These are phyloP conservation scores for Penicillium ucsense DNA, from an alignment of 495 filamentous ascomycete genomes.

Conservation along the genomic window DNA sequence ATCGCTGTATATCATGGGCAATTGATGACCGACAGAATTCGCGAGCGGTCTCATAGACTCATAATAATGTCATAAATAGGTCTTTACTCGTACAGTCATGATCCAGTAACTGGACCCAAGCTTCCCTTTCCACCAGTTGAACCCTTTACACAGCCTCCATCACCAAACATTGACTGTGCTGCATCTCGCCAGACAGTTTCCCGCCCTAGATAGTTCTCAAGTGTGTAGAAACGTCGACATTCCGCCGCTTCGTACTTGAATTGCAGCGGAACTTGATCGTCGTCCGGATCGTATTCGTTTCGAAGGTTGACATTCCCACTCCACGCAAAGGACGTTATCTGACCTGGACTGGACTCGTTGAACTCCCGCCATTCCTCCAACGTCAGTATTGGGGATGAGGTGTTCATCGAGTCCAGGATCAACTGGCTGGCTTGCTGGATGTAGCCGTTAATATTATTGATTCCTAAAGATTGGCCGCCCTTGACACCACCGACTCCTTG, in stretches of 20 bases:
- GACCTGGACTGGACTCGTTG: constrained; percentile 16
- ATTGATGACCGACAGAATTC: too few relatives aligned
- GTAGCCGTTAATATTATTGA: constrained; percentile 24
- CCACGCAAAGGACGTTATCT: constrained; percentile 10
- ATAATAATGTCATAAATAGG: too few relatives aligned
- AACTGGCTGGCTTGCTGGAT: constrained; percentile 16
- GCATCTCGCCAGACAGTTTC: constrained; percentile 23
- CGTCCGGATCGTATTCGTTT: constrained; percentile 22
- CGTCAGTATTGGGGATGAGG: constrained; percentile 19
- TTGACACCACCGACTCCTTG: constrained; percentile 54
- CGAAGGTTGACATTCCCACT: constrained; percentile 19
- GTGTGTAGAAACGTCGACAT: constrained; percentile 29
- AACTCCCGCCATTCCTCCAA: constrained; percentile 23
- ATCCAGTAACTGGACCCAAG: constrained; percentile 6
- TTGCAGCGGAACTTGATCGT: constrained; percentile 22
- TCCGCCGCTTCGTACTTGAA: constrained; percentile 31
- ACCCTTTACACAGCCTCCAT: constrained; percentile 16
- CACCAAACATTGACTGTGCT: constrained; percentile 19
- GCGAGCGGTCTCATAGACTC: too few relatives aligned
- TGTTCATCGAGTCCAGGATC: constrained; percentile 10
- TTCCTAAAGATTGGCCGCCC: constrained; percentile 29
- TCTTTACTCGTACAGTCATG: too few relatives aligned
- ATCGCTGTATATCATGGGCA: too few relatives aligned
- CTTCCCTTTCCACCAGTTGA: constrained; percentile 18
- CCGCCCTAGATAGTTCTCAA: constrained; percentile 17